Conservation (phyloP, 2,329 filamentous ascomycete species). For the Epichloe aotearoae region DNA sequence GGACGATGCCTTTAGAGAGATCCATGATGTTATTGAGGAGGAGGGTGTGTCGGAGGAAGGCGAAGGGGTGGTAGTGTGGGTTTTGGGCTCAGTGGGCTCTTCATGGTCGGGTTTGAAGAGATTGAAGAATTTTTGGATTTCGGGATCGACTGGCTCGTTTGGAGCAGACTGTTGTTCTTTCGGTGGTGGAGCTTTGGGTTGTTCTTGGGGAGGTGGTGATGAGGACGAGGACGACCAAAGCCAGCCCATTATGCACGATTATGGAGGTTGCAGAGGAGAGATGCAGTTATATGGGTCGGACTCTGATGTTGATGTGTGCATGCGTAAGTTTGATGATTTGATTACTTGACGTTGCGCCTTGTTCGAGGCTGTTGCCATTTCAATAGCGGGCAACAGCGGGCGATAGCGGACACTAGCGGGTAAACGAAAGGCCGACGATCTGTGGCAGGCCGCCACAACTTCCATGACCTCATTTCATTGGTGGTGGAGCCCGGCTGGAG, state of each 20-base stretch:
- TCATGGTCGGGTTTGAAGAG: conserved; percentile 25
- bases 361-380: background rate
- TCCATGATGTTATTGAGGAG: conserved; percentile 21
- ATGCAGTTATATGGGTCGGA: background rate
- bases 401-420: background rate
- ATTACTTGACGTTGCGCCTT: background rate
- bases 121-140: conserved; percentile 41
- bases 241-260: conserved; percentile 41
- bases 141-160: conserved; percentile 28
- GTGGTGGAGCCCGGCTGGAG: background rate
- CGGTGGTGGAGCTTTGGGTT: conserved; percentile 11
- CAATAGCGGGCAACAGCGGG: background rate
- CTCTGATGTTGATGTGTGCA: background rate
- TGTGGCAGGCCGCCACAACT: background rate
- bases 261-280: background rate
- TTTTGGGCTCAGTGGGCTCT: conserved; percentile 11
- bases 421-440: conserved; percentile 1
- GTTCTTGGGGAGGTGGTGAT: conserved; percentile 8
- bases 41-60: conserved; percentile 18
- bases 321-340: no score
- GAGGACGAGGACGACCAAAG: conserved; percentile 37
- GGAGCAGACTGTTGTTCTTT: conserved; percentile 11
- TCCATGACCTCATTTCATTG: conserved; percentile 12
- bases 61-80: conserved; percentile 9
- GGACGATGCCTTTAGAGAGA: conserved; percentile 21